These are phyloP conservation scores for Aspergillus aculeatinus DNA, from an alignment of 2,329 filamentous ascomycete genomes.

Conservation along the genomic window DNA sequence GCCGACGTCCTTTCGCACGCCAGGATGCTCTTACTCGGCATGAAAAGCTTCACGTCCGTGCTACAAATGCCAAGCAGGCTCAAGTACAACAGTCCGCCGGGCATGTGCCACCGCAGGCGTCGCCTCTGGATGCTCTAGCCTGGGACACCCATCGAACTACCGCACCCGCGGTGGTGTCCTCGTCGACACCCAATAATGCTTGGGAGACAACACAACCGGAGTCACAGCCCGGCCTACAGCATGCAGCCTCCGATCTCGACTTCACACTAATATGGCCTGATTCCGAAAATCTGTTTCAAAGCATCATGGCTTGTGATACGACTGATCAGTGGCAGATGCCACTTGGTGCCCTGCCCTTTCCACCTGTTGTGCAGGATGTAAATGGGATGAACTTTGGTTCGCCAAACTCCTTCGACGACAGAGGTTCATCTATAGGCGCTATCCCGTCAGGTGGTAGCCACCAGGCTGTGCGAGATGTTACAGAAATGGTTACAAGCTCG, in stretches of 20 bases:
- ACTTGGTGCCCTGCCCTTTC: conserved; percentile 42
- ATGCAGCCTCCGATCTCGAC: conserved; percentile 35
- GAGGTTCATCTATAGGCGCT: conserved; percentile 35
- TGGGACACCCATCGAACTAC: conserved; percentile 29
- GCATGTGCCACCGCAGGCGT: conserved; percentile 17
- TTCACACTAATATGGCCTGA: conserved; percentile 48
- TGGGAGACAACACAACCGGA: conserved; percentile 26
- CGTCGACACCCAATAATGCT: conserved; percentile 22
- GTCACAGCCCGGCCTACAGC: conserved; percentile 24
- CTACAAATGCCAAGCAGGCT: conserved; percentile 22
- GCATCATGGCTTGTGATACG: conserved; percentile 43
- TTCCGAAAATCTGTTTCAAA: conserved; percentile 47
- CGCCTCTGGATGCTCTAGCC: conserved; percentile 21
- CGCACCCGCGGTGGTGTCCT: conserved; percentile 16
- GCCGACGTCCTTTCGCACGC: conserved; percentile 43
- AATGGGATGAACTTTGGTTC: conserved; percentile 34
- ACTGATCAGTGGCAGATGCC: conserved; percentile 46
- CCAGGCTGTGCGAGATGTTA: conserved; percentile 47
- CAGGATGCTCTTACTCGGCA: conserved; percentile 48
- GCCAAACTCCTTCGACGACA: conserved; percentile 40
- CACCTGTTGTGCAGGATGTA: conserved; percentile 31
- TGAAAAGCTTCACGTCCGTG: conserved; percentile 43
- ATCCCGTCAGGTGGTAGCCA: conserved; percentile 45
- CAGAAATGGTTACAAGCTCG: conserved; percentile 45
- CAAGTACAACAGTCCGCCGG: conserved; percentile 7